These are phyloP conservation scores for Phellinidium pouzarii DNA, from an alignment of 1,284 basidiomycete genomes.

Conservation along the genomic window DNA sequence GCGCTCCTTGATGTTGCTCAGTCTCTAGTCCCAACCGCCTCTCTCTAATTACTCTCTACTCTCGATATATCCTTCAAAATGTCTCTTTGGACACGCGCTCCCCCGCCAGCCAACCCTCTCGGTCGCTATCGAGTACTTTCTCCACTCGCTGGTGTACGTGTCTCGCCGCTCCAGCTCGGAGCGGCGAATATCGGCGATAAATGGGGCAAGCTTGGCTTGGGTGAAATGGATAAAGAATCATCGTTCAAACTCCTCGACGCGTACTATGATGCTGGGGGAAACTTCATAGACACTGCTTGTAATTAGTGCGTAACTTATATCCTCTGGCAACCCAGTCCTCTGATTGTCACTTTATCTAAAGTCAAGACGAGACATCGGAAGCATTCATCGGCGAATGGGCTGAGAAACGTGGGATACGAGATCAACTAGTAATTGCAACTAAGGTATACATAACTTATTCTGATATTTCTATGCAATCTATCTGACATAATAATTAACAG, in stretches of 20 bases:
- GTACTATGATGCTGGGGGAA: constrained; percentile 16
- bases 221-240: constrained; percentile 10
- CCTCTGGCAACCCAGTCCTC: not conserved
- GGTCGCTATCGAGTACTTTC: constrained; percentile 34
- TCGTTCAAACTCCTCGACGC: constrained; percentile 22
- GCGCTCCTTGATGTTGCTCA: no score
- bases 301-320: constrained; percentile 11
- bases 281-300: constrained; percentile 1
- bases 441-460: constrained; percentile 27
- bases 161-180: constrained; percentile 40
- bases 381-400: constrained; percentile 36
- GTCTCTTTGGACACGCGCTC: constrained; percentile 11
- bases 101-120: constrained; percentile 18
- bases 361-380: constrained; percentile 26
- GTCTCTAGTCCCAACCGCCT: no score
- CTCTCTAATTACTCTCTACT: no score
- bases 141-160: constrained; percentile 31
- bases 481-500: constrained; percentile 27
- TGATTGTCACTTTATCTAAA: constrained; percentile 9
- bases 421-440: constrained; percentile 41
- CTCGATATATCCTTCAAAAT: no score
- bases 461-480: constrained; percentile 18
- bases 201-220: constrained; percentile 20
- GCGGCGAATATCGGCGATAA: constrained; percentile 37
- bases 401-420: constrained; percentile 35